phyloP scores from a whole-genome alignment of 306 rosid genomes.

The Bauhinia variegata region DNA sequence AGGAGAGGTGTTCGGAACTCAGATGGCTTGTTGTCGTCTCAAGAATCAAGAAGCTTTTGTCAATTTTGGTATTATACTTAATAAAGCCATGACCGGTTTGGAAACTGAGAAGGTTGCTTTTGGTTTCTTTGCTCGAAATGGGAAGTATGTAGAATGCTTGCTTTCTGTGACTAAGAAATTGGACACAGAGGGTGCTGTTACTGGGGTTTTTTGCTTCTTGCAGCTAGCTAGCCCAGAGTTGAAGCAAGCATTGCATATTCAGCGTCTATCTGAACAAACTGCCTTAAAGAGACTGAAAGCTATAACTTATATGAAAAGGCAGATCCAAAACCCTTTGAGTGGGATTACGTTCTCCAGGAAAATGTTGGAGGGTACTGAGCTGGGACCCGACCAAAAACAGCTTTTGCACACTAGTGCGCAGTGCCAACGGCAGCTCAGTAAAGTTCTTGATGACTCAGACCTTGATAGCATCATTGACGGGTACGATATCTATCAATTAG shows the following conservation, averaged over 20 bases:
- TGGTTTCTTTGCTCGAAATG: slow-evolving; percentile 67
- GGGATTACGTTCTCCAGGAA: slow-evolving; percentile 69
- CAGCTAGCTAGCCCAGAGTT: slow-evolving; percentile 92
- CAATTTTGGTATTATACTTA: slow-evolving; percentile 75
- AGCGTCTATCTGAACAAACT: slow-evolving; percentile 79
- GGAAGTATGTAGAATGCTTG: slow-evolving; percentile 79
- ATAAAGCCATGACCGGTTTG: slow-evolving; percentile 76
- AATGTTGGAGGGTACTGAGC: slow-evolving; percentile 74
- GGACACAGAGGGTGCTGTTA: slow-evolving; percentile 70
- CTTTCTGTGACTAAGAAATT: slow-evolving; percentile 81
- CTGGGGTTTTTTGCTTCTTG: slow-evolving; percentile 93
- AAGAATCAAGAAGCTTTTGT: slow-evolving; percentile 90
- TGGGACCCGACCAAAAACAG: slow-evolving; percentile 72
- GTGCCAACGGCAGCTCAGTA: slow-evolving; percentile 89
- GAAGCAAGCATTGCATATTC: slow-evolving; percentile 84
- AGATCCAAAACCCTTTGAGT: slow-evolving; percentile 66
- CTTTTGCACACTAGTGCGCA: slow-evolving; percentile 68
- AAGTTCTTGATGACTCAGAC: slow-evolving; percentile 87
- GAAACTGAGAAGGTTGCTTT: slow-evolving; percentile 72
- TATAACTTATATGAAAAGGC: slow-evolving; percentile 75
- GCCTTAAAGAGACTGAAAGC: slow-evolving; percentile 81
- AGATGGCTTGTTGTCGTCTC: slow-evolving; percentile 72
- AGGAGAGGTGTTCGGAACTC: slow-evolving; percentile 87
- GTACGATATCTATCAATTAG: slow-evolving; percentile 50
- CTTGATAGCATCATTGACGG: slow-evolving; percentile 87